A percentile compares a stretch with the other conserved stretches of the same genome.
Evolutionary conservation across 202 grass and related monocot genomes (phyloP).

Genomic region (Zoysia matrella): DNA sequence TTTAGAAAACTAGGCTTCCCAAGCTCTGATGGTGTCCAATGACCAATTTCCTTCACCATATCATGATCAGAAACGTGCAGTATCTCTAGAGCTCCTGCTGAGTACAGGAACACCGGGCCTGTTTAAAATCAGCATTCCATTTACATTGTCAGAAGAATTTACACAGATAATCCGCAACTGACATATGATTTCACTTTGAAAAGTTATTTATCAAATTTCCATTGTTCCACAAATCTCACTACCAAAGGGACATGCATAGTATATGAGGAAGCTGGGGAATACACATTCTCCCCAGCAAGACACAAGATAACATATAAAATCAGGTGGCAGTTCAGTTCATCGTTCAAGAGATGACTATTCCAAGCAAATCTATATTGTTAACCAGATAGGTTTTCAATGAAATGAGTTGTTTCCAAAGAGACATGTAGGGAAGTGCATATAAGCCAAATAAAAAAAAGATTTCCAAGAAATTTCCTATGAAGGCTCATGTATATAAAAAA

Average conservation of each 20-base stretch:
- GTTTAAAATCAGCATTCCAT: slow-evolving; percentile 16
- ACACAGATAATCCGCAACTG: not conserved
- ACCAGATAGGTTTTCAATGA: not conserved
- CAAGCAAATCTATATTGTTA: not conserved
- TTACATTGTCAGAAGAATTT: slow-evolving; percentile 6
- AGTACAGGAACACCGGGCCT: slow-evolving; percentile 64
- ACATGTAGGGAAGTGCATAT: not conserved
- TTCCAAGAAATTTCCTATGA: not conserved
- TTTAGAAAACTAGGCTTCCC: slow-evolving; percentile 60
- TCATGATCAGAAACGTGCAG: slow-evolving; percentile 62
- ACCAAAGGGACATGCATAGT: not conserved
- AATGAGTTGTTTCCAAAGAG: not conserved
- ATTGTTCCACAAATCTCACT: not conserved
- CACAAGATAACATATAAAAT: not conserved
- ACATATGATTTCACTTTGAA: not conserved
- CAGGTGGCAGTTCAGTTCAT: not conserved
- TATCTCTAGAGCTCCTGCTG: slow-evolving; percentile 55
- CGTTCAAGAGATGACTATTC: not conserved
- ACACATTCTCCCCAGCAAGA: not conserved
- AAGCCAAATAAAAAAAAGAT: not conserved
- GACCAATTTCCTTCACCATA: slow-evolving; percentile 58
- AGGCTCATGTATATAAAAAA: not conserved
- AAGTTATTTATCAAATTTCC: not conserved
- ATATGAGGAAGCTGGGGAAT: not conserved
- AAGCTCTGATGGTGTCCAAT: slow-evolving; percentile 52